These are phyloP conservation scores for Cyclotella cryptica DNA, from an alignment of 108 stramenopile species.

Conservation along the genomic window DNA sequence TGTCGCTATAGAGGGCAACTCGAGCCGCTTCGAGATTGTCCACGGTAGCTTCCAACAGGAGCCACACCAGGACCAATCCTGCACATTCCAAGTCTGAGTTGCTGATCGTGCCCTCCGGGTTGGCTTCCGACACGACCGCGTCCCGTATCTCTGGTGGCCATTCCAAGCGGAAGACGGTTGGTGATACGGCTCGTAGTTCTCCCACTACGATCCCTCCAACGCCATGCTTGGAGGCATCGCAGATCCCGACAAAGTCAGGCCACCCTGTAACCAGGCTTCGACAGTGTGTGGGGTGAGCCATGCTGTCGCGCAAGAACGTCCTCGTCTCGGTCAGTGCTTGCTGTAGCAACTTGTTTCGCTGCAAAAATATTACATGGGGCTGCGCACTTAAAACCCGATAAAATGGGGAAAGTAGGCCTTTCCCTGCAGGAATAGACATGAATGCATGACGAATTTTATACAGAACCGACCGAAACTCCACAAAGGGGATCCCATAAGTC, in stretches of 20 bases:
- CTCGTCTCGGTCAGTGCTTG: neutral
- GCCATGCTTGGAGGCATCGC: neutral
- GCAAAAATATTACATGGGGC: neutral
- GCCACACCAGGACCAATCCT: too few species aligned
- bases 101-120: too few species aligned
- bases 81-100: too few species aligned
- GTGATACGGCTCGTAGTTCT: neutral
- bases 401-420: neutral
- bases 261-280: neutral
- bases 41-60: too few species aligned
- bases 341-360: neutral
- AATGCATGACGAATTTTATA: conserved; percentile 8
- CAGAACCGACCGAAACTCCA: too few species aligned
- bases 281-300: neutral
- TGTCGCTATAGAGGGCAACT: neutral
- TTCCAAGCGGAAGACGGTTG: neutral
- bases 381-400: neutral
- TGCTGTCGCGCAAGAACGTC: neutral
- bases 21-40: neutral
- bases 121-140: too few species aligned
- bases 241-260: neutral
- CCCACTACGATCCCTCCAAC: neutral
- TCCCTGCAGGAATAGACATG: neutral
- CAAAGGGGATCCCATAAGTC: too few species aligned
- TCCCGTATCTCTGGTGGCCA: neutral